phyloP scores from a whole-genome alignment of 768 basidiomycete species.

The Suillus subaureus region DNA sequence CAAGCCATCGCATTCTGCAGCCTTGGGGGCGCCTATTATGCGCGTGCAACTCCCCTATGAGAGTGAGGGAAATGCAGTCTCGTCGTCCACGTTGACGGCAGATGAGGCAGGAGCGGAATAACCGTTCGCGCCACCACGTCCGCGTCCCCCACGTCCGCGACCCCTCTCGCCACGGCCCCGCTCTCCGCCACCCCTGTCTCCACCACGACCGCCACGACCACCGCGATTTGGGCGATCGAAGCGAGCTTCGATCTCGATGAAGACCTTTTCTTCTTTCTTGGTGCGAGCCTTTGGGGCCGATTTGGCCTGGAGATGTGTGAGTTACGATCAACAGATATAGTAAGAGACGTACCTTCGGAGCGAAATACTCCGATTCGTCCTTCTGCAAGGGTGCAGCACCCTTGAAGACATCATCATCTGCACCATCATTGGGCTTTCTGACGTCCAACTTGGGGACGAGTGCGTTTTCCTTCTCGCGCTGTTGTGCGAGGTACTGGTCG shows the following conservation, averaged over 20 bases:
- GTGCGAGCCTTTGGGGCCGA: slow-evolving; percentile 61
- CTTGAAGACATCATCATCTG: slow-evolving; percentile 68
- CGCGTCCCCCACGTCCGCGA: slow-evolving; percentile 47
- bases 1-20: slow-evolving; percentile 8
- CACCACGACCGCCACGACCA: slow-evolving; percentile 53
- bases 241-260: slow-evolving; percentile 88
- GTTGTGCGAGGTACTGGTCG: slow-evolving; percentile 89
- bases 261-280: slow-evolving; percentile 91
- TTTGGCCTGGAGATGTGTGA: slow-evolving; percentile 52
- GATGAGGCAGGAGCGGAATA: slow-evolving; percentile 24
- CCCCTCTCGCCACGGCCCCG: slow-evolving; percentile 42
- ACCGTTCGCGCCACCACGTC: slow-evolving; percentile 45
- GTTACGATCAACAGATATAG: not conserved
- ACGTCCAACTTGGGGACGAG: slow-evolving; percentile 78
- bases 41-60: slow-evolving; percentile 37
- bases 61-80: slow-evolving; percentile 88
- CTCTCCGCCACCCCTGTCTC: slow-evolving; percentile 52
- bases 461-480: slow-evolving; percentile 59
- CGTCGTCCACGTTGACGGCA: slow-evolving; percentile 75
- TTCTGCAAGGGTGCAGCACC: slow-evolving; percentile 68
- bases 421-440: slow-evolving; percentile 79
- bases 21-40: slow-evolving; percentile 4
- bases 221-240: slow-evolving; percentile 83
- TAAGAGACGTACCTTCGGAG: slow-evolving; percentile 73
- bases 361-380: slow-evolving; percentile 78